These are phyloP conservation scores for Suillus alpinus DNA, from an alignment of 768 basidiomycete species.

Conservation along the genomic window DNA sequence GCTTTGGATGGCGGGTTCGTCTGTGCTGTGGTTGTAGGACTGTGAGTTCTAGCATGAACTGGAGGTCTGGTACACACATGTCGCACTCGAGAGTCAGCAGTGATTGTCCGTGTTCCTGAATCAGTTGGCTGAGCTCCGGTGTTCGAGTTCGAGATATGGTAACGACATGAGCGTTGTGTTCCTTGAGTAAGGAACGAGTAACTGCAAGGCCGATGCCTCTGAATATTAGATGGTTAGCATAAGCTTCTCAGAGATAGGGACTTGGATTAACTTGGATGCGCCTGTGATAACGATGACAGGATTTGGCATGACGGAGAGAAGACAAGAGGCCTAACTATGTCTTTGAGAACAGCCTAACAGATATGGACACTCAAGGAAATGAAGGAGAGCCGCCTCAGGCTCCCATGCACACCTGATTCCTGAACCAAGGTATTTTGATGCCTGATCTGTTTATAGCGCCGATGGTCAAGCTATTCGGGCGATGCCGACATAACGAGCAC, in stretches of 20 bases:
- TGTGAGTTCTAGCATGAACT: not conserved
- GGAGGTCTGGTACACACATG: constrained; percentile 51
- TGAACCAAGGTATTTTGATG: not conserved
- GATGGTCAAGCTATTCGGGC: not conserved
- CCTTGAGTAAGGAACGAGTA: constrained; percentile 59
- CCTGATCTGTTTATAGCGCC: not conserved
- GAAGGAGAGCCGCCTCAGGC: not conserved
- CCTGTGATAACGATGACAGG: constrained; percentile 81
- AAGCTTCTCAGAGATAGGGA: not conserved
- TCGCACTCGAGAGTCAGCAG: constrained; percentile 68
- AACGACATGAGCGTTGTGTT: constrained; percentile 66
- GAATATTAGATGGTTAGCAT: constrained; percentile 6
- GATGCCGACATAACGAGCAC: not conserved
- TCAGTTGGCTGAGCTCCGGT: constrained; percentile 58
- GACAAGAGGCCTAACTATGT: not conserved
- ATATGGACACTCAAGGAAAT: not conserved
- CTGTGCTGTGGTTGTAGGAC: constrained; percentile 42
- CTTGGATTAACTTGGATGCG: constrained; percentile 63
- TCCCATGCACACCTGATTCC: not conserved
- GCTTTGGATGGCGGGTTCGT: constrained; percentile 56
- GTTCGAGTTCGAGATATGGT: constrained; percentile 71
- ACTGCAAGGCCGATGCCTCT: constrained; percentile 83
- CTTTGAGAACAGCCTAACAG: not conserved
- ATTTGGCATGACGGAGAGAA: constrained; percentile 26
- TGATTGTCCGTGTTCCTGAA: constrained; percentile 30